These are phyloP conservation scores for Pythium vanterpoolii DNA, from an alignment of 352 stramenopile genomes.

Conservation along the genomic window DNA sequence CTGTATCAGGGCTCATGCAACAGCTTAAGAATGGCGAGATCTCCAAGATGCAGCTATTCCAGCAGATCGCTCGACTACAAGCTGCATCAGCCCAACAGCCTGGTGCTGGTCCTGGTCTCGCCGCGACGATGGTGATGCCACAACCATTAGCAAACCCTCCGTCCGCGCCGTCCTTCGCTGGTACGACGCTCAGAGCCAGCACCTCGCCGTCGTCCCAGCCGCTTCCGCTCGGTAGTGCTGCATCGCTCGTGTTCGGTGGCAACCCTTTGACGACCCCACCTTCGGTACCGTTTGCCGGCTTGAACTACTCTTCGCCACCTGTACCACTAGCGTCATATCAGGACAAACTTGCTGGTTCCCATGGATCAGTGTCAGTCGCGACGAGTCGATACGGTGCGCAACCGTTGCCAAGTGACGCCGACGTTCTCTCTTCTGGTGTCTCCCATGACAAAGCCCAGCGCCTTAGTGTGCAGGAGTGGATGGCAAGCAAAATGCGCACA, in stretches of 20 bases:
- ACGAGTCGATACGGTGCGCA: slow-evolving; percentile 2
- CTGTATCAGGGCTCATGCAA: slow-evolving; percentile 73
- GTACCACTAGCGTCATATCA: neutral
- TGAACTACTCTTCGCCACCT: slow-evolving; percentile 19
- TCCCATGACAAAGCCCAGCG: slow-evolving; percentile 62
- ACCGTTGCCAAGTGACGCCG: slow-evolving; percentile 42
- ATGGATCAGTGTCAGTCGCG: neutral
- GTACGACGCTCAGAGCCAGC: too few species aligned
- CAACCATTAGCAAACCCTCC: neutral
- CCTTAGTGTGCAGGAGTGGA: slow-evolving; percentile 76
- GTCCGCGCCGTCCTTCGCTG: neutral
- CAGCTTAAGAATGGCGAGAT: slow-evolving; percentile 83
- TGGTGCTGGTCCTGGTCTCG: neutral
- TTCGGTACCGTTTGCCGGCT: slow-evolving; percentile 11
- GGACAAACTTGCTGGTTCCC: neutral
- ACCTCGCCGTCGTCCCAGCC: too few species aligned
- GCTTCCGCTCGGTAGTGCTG: neutral
- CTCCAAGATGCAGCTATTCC: slow-evolving; percentile 83
- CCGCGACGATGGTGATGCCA: neutral
- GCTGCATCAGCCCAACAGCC: neutral
- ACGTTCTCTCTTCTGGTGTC: slow-evolving; percentile 51
- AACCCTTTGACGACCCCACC: neutral
- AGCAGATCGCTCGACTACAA: slow-evolving; percentile 77
- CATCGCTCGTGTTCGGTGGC: slow-evolving; percentile 13
- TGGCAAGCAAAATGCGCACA: slow-evolving; percentile 51